Base-by-base conservation (phyloP, 2,329 filamentous ascomycete genomes). In the Penicillium hordei region DNA sequence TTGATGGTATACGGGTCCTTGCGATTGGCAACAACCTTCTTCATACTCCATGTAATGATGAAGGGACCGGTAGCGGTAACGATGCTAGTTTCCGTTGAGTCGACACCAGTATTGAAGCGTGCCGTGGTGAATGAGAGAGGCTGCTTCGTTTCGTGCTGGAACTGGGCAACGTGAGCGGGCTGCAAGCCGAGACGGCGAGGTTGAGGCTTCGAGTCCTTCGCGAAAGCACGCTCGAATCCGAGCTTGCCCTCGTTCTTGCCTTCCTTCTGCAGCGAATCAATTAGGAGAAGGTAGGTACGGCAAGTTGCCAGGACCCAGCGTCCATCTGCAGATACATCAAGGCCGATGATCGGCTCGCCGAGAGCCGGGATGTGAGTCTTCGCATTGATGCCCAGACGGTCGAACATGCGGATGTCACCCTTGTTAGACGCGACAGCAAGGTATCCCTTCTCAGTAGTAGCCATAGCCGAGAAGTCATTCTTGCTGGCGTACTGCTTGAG, bases 211-310 rank as follows among this genome's bases (percentile, higher is more conserved):
- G 88, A 84, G 72, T 97, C 93, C 65, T 96, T 95, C 3, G 90
- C 87, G 69, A 99, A 99, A 0, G 91, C 82, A 73, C 90, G 93
- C 76, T 99, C 93, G 71, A 99, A 99, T 2, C 94, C 94, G n/a
- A 99, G 87, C 76, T 96, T 96, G 71, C 94, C 94, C 71, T 94
- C 91, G 64, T 97, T 96, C 82, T 97, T 97, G 73, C 94, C 94
- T 1, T 88, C 85, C 71, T 94, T 92, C 71, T 99, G 94, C 66
- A 93, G 78, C 0, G 92, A 86, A 70, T 99, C 94, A 62, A 99
- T 91, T 60, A 99, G 88, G 8, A 99, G 85, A 13, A 99, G 86
- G 72, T 97, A 99, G 4, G 93, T 99, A 45, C 89, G 87, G 68
- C 93, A 97, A 1, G 94, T 99, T 19, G 90, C 94, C 34, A 99